Evolutionary conservation across 108 stramenopile genomes (phyloP).

Genomic region (Parmales sp.): DNA sequence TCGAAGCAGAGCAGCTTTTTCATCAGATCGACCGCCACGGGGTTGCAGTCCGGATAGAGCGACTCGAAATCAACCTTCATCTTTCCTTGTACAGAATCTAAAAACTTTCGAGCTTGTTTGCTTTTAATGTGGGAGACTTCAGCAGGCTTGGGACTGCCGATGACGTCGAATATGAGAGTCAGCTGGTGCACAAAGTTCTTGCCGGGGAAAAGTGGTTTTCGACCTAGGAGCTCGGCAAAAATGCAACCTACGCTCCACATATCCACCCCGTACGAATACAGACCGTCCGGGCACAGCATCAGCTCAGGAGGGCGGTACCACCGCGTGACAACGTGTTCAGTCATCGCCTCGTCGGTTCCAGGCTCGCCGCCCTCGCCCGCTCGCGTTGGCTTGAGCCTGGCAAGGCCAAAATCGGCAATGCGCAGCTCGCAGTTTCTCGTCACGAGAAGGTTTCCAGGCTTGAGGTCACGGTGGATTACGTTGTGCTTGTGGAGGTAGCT

Average conservation of each 20-base stretch:
- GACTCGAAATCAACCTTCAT: conserved; percentile 70
- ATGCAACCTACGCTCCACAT: conserved; percentile 97
- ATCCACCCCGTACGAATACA: conserved; percentile 82
- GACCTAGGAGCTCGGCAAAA: conserved; percentile 87
- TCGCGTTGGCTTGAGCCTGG: conserved; percentile 50
- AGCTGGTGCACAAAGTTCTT: conserved; percentile 79
- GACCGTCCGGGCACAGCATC: conserved; percentile 76
- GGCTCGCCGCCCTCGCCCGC: conserved; percentile 14
- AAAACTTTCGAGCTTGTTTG: conserved; percentile 65
- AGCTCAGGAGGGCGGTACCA: conserved; percentile 96
- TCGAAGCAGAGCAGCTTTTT: conserved; percentile 70
- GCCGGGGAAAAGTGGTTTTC: conserved; percentile 78
- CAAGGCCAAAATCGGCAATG: conserved; percentile 90
- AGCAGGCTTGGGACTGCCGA: conserved; percentile 74
- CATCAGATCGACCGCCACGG: conserved; percentile 58
- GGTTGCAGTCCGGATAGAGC: conserved; percentile 43
- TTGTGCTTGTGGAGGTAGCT: conserved; percentile 49
- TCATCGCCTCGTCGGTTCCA: conserved; percentile 74
- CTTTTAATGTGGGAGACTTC: conserved; percentile 80
- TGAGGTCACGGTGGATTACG: conserved; percentile 60
- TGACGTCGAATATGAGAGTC: conserved; percentile 72
- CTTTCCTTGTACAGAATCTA: conserved; percentile 61
- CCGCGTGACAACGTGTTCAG: conserved; percentile 87
- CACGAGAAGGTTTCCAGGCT: conserved; percentile 60
- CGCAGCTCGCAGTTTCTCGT: conserved; percentile 47